Conservation (phyloP, 352 stramenopile species). For the Phytophthora pini region DNA sequence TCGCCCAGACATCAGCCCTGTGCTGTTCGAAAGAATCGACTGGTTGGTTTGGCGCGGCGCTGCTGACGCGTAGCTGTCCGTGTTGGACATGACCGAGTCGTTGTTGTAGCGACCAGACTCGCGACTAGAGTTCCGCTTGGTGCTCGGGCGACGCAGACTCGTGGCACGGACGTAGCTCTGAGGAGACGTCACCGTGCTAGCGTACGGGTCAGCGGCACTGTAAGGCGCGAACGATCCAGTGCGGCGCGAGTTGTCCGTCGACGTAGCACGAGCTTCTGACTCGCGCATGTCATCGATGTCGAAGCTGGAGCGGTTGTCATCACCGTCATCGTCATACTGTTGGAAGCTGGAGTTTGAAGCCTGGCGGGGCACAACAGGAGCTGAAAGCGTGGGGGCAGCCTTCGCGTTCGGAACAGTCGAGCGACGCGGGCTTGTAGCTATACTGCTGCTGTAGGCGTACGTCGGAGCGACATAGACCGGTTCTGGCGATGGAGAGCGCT, state of each 20-base stretch:
- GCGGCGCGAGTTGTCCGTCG: conserved; percentile 20
- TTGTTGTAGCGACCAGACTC: conserved; percentile 35
- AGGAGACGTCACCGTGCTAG: conserved; percentile 64
- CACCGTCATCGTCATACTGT: conserved; percentile 39
- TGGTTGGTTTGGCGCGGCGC: conserved; percentile 36
- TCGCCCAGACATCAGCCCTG: conserved; percentile 21
- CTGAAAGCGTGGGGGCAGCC: conserved; percentile 41
- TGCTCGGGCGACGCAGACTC: conserved; percentile 51
- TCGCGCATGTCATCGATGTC: conserved; percentile 85
- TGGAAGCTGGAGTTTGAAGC: conserved; percentile 33
- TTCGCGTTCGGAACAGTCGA: conserved; percentile 28
- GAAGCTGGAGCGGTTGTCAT: conserved; percentile 76
- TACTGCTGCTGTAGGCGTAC: conserved; percentile 35
- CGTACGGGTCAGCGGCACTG: conserved; percentile 44
- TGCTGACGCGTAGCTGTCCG: conserved; percentile 42
- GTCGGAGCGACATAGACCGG: conserved; percentile 30
- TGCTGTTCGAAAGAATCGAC: conserved; percentile 41
- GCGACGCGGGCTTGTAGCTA: conserved; percentile 36
- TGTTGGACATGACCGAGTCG: conserved; percentile 27
- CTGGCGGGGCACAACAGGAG: conserved; percentile 46
- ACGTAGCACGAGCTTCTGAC: conserved; percentile 51
- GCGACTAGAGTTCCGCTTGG: conserved; percentile 46
- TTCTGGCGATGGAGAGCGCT: conserved; percentile 20
- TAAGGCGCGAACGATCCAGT: conserved; percentile 32
- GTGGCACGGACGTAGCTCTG: conserved; percentile 80